phyloP scores from a whole-genome alignment of 192 early-diverging fungal species.

The Cetraspora pellucida region DNA sequence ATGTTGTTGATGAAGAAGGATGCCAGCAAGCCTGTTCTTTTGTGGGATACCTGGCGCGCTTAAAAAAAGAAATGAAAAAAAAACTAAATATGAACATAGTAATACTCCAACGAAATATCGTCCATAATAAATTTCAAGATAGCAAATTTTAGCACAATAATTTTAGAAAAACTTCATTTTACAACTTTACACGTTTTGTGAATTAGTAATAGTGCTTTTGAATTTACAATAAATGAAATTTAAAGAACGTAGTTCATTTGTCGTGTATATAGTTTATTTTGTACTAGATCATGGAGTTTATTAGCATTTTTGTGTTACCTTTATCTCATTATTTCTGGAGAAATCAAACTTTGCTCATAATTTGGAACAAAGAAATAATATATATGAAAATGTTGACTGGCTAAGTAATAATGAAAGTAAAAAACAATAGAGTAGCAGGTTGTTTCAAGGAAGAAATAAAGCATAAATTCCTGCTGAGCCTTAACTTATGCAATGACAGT shows the following conservation, averaged over 20 bases:
- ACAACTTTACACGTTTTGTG: not conserved
- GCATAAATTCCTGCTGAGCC: too few relatives aligned
- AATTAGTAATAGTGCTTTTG: not conserved
- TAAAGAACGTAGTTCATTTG: not conserved
- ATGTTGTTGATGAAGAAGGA: not conserved
- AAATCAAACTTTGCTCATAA: too few relatives aligned
- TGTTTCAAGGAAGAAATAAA: constrained; percentile 22
- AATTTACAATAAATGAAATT: not conserved
- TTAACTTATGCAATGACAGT: too few relatives aligned
- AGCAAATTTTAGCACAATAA: constrained; percentile 15
- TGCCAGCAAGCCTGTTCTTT: constrained; percentile 5
- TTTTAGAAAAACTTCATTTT: constrained; percentile 22
- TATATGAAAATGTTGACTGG: not conserved
- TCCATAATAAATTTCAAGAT: constrained; percentile 19
- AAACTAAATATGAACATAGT: constrained; percentile 10
- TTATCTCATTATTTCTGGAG: too few relatives aligned
- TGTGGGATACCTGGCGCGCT: constrained; percentile 25
- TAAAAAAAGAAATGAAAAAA: constrained; percentile 8
- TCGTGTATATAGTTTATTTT: constrained; percentile 12
- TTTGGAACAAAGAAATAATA: too few relatives aligned
- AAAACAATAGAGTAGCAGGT: constrained; percentile 13
- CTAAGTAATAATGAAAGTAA: constrained; percentile 17
- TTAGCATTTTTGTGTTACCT: too few relatives aligned
- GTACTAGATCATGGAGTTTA: constrained; percentile 5
- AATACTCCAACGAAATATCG: not conserved